Conservation (phyloP, 106 monocot genomes). For the Iris macrosiphon region DNA sequence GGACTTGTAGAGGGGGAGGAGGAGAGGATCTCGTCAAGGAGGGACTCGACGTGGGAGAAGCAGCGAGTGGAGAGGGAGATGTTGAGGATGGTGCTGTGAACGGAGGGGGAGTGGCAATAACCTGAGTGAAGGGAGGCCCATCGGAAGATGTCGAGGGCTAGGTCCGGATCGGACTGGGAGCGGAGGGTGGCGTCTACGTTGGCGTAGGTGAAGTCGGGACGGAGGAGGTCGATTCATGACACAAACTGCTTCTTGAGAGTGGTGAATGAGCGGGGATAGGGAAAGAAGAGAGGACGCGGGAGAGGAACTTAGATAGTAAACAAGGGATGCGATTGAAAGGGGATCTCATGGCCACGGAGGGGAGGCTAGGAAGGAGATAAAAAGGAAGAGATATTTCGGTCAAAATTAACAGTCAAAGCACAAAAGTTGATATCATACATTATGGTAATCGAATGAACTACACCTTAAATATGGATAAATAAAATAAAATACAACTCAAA, state of each 20-base stretch:
- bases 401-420: too few relatives aligned
- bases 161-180: slow-evolving; percentile 58
- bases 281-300: background rate
- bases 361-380: too few relatives aligned
- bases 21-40: slow-evolving; percentile 65
- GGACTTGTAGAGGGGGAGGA: slow-evolving; percentile 59
- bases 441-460: too few relatives aligned
- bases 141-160: slow-evolving; percentile 87
- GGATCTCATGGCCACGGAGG: too few relatives aligned
- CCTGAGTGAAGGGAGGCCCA: too few relatives aligned
- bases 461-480: too few relatives aligned
- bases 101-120: slow-evolving; percentile 44
- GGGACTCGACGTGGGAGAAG: slow-evolving; percentile 51
- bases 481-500: too few relatives aligned
- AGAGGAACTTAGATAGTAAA: too few relatives aligned
- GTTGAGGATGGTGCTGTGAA: slow-evolving; percentile 56
- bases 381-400: too few relatives aligned
- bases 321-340: too few relatives aligned
- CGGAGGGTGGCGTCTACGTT: slow-evolving; percentile 43
- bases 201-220: slow-evolving; percentile 51
- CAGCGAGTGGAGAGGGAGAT: slow-evolving; percentile 50
- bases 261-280: slow-evolving; percentile 20
- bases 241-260: slow-evolving; percentile 57
- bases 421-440: too few relatives aligned
- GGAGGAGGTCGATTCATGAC: slow-evolving; percentile 41